Evolutionary conservation across 352 stramenopile genomes (phyloP).

Genomic region (Phytophthora multivora): DNA sequence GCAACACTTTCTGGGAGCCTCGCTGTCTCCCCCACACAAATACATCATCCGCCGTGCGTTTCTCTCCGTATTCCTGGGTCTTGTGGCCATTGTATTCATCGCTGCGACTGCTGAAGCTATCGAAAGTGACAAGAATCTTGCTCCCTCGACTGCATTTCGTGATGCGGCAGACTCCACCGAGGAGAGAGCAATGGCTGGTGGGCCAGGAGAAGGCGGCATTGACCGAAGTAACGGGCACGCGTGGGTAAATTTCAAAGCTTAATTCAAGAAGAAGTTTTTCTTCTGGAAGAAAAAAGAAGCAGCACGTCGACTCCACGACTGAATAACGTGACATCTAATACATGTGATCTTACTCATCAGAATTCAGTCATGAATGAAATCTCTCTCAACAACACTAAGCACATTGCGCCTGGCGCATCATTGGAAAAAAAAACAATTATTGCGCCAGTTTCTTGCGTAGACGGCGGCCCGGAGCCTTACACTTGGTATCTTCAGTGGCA

Average conservation of each 20-base stretch:
- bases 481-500: slow-evolving; percentile 17
- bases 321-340: not conserved
- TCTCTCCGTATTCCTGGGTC: too few relatives aligned
- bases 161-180: not conserved
- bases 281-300: not conserved
- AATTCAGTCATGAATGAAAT: too few relatives aligned
- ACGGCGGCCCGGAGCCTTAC: slow-evolving; percentile 16
- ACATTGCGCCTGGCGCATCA: too few relatives aligned
- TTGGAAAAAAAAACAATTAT: too few relatives aligned
- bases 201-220: not conserved
- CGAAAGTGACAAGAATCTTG: not conserved
- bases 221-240: not conserved
- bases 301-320: not conserved
- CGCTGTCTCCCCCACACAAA: too few relatives aligned
- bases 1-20: too few relatives aligned
- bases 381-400: too few relatives aligned
- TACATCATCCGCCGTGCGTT: too few relatives aligned
- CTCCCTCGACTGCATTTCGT: not conserved
- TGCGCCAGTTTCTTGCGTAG: slow-evolving; percentile 9
- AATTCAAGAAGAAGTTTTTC: not conserved
- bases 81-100: not conserved
- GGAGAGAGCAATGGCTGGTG: not conserved
- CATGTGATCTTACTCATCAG: too few relatives aligned
- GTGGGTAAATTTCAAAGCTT: not conserved
- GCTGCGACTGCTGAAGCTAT: not conserved